Base-by-base conservation (phyloP, 2,329 filamentous ascomycete genomes). In the Ceratocystis diversiconidia region DNA sequence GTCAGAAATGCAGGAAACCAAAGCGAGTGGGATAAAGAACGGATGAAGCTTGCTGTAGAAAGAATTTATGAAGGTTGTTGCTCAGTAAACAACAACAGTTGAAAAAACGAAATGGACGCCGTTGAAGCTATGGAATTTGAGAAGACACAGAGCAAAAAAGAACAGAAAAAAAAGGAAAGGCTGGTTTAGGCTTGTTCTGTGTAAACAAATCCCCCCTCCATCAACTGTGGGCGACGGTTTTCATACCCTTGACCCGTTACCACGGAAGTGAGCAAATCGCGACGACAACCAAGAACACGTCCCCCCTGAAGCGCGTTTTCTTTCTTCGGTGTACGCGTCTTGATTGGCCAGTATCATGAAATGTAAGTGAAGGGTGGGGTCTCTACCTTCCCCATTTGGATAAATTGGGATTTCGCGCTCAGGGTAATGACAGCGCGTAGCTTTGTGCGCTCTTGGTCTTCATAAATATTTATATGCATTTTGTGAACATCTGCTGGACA, bases 241-340 rank as follows among this genome's bases (percentile, higher is more conserved):
- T 57, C 52, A 57, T 30, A 57, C 52, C 52, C 52, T 57, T 28
- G 52, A 28, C 52, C 52, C 25, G 52, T 57, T 57, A 57, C 52
- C 52, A 57, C 52, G 52, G 52, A 57, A 57, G 52, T 57, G 52
- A 28, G 52, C 52, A 57, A 28, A 57, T 28, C 10, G 19, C 52
- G 52, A 57, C 25, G 52, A 28, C 52, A 57, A 30, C 52, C 46
- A 22, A 50, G 46, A 41, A 50, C 46, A 28, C 52, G 52, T 28
- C 52, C 22, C 52, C 22, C 22, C 46, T 50, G n/a, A 22, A 57
- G 52, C 52, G 52, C 52, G 52, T 30, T 32, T 15, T 28, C 10
- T 30, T 5, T 32, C 1, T 3, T 15, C 22, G 19, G 52, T 50
- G 2, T 17, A 10, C 22, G 22, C 25, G 10, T 30, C 17, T 22